Conservation (phyloP, 2,329 filamentous ascomycete species). For the Diaporthe humulicola region DNA sequence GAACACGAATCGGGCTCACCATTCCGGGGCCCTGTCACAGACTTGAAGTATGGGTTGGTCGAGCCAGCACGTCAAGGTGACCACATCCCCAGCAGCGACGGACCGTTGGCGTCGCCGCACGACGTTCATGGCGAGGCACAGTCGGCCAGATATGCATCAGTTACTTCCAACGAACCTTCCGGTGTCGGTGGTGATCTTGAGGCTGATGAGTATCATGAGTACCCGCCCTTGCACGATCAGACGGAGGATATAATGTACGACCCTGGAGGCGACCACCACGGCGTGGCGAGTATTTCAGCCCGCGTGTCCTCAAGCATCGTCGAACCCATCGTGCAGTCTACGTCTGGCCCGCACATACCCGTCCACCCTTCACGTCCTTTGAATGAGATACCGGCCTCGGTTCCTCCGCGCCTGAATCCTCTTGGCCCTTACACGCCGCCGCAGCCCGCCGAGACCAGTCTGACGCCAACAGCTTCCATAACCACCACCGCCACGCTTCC, state of each 20-base stretch:
- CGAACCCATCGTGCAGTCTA: not conserved
- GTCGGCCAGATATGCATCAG: not conserved
- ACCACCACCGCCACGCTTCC: not conserved
- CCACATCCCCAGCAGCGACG: not conserved
- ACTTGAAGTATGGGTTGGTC: not conserved
- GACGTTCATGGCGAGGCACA: not conserved
- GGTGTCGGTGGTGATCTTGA: not conserved
- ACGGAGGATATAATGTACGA: not conserved
- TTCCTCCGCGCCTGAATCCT: not conserved
- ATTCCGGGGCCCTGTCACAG: not conserved
- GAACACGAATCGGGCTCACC: not conserved
- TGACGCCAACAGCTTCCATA: not conserved
- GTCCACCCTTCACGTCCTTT: not conserved
- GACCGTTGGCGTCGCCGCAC: not conserved
- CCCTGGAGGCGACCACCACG: not conserved
- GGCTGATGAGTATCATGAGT: not conserved
- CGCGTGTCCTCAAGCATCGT: not conserved
- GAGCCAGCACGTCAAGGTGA: not conserved
- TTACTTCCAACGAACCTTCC: not conserved
- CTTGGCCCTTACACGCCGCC: not conserved
- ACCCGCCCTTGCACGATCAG: not conserved
- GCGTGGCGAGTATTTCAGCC: not conserved
- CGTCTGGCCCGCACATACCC: not conserved
- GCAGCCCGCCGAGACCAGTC: not conserved
- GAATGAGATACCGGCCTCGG: not conserved